A percentile compares a stretch with the other conserved stretches of the same genome.
Conservation (phyloP, 2,329 filamentous ascomycete species). For the Calonectria fujianensis region DNA sequence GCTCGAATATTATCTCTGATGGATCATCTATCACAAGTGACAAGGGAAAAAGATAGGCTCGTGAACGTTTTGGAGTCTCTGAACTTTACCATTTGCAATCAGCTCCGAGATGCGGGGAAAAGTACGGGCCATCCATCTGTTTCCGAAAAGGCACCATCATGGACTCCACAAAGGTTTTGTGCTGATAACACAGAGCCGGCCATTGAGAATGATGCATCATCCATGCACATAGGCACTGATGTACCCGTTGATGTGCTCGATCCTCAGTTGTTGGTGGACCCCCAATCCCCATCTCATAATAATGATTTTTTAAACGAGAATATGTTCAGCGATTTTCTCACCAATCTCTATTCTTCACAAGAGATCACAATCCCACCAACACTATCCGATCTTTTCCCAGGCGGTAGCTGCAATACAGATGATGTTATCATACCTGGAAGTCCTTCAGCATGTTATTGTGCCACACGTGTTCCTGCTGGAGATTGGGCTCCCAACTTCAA, state of each 20-base stretch:
- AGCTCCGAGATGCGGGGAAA: background rate
- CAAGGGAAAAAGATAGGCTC: conserved; percentile 6
- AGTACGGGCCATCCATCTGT: background rate
- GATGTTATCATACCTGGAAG: background rate
- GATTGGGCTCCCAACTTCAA: conserved; percentile 1
- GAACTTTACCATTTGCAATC: background rate
- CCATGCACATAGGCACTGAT: background rate
- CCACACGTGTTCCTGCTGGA: background rate
- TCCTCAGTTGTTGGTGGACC: background rate
- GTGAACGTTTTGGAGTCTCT: conserved; percentile 7
- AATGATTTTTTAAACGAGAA: background rate
- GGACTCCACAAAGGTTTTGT: background rate
- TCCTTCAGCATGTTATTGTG: background rate
- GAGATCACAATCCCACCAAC: background rate
- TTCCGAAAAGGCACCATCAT: background rate
- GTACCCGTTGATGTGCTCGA: background rate
- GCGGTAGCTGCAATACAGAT: background rate
- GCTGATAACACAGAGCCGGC: background rate
- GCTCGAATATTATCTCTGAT: background rate
- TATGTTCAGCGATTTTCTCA: background rate
- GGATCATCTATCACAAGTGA: background rate
- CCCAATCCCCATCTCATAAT: background rate
- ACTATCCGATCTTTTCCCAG: background rate
- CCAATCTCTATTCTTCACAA: background rate
- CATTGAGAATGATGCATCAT: too few species aligned